Evolutionary conservation across 1,139 yeast genomes (phyloP), one percentile per base, ranked within the genome.

Genomic region (Candida albicans): DNA sequence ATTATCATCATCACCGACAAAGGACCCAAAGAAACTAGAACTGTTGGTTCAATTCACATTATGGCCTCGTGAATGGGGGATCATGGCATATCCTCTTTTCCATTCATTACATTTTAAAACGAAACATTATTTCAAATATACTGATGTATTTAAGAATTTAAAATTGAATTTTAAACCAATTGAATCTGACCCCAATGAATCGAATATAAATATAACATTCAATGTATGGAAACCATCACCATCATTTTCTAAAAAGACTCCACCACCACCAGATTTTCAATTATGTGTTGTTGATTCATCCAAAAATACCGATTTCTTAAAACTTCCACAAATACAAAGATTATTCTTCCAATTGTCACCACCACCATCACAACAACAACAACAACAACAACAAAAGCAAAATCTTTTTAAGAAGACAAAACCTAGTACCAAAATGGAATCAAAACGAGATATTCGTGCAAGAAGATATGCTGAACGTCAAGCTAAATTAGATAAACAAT

Each of bases 151-250:
- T 47, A 52, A 58, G 37, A 62, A 75, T 2, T 52, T 79, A 14
- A 56, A 57, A 12, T 51, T 77, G 34, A 58, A 75, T 4, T 68
- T 70, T 3, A 52, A 61, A 40, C 48, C 14, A 35, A 50, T 28
- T 11, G 15, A 27, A 2, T 31, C 26, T 4, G 29, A 25, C 2
- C 25, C 37, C 8, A 22, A 31, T 38, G 5, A 42, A 43, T 25
- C 30, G 33, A 13, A 41, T 7, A 29, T 46, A 27, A 39, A 50
- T 2, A 57, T 76, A 1, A 64, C 73, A 1, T 90, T 74, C 54
- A 75, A 86, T 54, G 88, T 88, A 1, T 91, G 97, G 97, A 90
- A 87, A 61, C 98, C 98, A 0, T 70, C 75, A 2, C 78, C 84
- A 0, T 64, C 61, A 8, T 91, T 87, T 64, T 82, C 82, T 45